Base-by-base conservation (phyloP, 164 flowering plant genomes). In the Stephania japonica region DNA sequence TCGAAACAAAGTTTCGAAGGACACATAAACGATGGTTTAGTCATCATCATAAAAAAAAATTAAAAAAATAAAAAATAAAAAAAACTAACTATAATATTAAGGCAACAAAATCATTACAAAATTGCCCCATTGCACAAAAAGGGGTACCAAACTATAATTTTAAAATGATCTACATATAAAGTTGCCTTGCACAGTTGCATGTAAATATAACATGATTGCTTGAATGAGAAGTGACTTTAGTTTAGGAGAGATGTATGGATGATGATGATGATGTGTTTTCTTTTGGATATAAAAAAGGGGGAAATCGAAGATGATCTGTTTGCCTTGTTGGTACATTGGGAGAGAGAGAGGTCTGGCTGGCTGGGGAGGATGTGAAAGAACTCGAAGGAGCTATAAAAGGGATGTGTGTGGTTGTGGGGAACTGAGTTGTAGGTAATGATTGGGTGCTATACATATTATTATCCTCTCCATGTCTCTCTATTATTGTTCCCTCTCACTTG, bases 401-500 rank as follows among this genome's bases (percentile, higher is more conserved):
- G 14, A 13, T 42, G 23, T 74, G 74, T 67, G 78, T 75, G 81
- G 71, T 27, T 68, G 80, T 79, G 76, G 77, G 81, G 81, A 75
- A 66, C 65, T 73, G 80, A 41, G 79, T 69, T 73, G 80, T 49
- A 78, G 65, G 75, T 59, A 78, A 83, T 83, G 72, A 81, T 83
- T 81, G 79, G 82, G 38, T 67, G 67, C 25, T 76, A 68, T 70
- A 64, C 59, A 13, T n/a, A 43, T 53, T n/a, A 43, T 53, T 32
- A 27, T 47, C 42, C 27, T 69, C 69, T 64, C 59, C 43, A 4
- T 72, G 23, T 32, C 18, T 42, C 10, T 18, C 5, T 19, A 66
- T 27, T 66, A 14, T 66, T 32, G 41, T 32, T 72, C 75, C 63
- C 70, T 56, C 62, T 72, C 75, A 75, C 21, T 59, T 13, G 61